Base-by-base conservation (phyloP, 176 grass and related monocot species). In the Melocanna baccifera region DNA sequence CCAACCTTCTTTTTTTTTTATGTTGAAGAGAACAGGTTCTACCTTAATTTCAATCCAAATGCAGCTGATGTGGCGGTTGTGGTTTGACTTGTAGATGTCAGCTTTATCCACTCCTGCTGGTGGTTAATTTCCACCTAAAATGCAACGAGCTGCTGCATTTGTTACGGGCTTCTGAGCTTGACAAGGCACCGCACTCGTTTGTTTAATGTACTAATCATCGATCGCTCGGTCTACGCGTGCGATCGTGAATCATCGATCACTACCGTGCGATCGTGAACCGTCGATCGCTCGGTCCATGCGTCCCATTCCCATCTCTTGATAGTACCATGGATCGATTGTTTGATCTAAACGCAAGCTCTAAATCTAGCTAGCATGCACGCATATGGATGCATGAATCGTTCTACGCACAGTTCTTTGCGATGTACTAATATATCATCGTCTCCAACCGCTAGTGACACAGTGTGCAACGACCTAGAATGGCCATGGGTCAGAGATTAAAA, bases 31-130 rank as follows among this genome's bases (percentile, higher is more conserved):
- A 45, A 1, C 1, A 71, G 1, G 6, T n/a, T 48, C 26, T 1
- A 65, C 5, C 13, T 34, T 61, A 61, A 32, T 41, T 74, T 46
- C 56, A 22, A 16, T 39, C 53, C 18, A 45, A 51, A 46, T 68
- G 55, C 32, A 71, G 65, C 18, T 71, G 80, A 71, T 65, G 73
- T 20, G 56, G 55, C 19, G 23, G 80, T 71, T 83, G 73, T 8
- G 19, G 57, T 53, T 88, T 88, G 73, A 88, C 66, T 36, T 68
- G 78, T 55, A 67, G 9, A 25, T 25, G 50, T 15, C 12, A 71
- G 37, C 34, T 43, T 79, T 59, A 43, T 70, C 68, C 53, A 30
- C 30, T 42, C 15, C 6, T 4, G 16, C 55, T 30, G 42, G 56
- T 50, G 19, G 62, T 4, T 73, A 71, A 75, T 34, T 65, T 81